Base-by-base conservation (phyloP, 768 basidiomycete species). In the Rhizopogon roseolus region DNA sequence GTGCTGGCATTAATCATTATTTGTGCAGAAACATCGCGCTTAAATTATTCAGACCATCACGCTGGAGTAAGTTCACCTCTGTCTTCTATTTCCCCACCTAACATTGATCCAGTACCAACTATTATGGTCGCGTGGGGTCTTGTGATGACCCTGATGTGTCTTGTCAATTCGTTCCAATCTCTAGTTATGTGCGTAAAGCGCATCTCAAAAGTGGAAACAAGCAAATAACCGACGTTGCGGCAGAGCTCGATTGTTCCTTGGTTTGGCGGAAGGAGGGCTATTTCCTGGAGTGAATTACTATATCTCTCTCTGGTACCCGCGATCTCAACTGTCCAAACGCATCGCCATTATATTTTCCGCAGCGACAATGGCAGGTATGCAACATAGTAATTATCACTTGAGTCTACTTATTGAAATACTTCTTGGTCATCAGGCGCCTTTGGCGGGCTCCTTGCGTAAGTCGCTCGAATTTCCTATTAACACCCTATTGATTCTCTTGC, bases 281-380 rank as follows among this genome's bases (percentile, higher is more conserved):
- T 69, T 71, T 48, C 71, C 75, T 0, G 73, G 72, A 1, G 61
- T 76, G 49, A 70, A 68, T 3, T 79, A 76, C 51, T 75, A 71
- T 37, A 67, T 83, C 44, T 81, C 79, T 10, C 64, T 81, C 45
- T 86, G 84, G 84, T 81, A 88, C 62, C 75, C 81, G 6, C 71
- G 79, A 37, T 69, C 70, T 49, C 84, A 86, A 60, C 77, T 82
- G 41, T 82, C 79, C n/a, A 69, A 67, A 60, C 77, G 84, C 28
- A 76, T 84, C 52, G 81, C 84, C 4, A 71, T 86, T 36, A 85
- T 86, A 71, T 84, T 84, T 63, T 78, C 78, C 7, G 80, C 82
- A 32, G 81, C 81, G 13, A 82, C 81, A 1, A 60, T 80, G 29
- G 76, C 82, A 16, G 82, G 77, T 66, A 28, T 28, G 63, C 54